Evolutionary conservation across 768 basidiomycete genomes (phyloP).

Genomic region (Hydnomerulius pinastri): DNA sequence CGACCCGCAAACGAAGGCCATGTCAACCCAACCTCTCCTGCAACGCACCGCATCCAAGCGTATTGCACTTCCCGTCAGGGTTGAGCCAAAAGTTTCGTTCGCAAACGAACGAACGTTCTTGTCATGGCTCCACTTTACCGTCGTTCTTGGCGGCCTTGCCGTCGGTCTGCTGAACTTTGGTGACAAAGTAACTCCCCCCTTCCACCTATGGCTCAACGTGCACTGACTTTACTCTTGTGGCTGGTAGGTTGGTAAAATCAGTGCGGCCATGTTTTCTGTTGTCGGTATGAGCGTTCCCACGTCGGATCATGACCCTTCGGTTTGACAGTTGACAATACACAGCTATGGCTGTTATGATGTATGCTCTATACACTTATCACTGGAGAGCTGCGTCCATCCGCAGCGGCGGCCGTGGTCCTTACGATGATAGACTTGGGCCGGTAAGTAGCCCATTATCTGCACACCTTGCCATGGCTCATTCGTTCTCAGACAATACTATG

Average conservation of each 20-base stretch:
- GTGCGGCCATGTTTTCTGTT: constrained; percentile 93
- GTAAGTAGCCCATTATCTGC: constrained; percentile 52
- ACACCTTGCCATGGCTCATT: constrained; percentile 12
- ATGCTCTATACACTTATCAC: constrained; percentile 94
- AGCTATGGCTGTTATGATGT: constrained; percentile 98
- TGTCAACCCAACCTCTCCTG: constrained; percentile 98
- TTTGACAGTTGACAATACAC: constrained; percentile 18
- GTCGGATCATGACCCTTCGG: not conserved
- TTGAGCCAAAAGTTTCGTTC: constrained; percentile 94
- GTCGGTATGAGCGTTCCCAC: constrained; percentile 62
- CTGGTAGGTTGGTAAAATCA: constrained; percentile 85
- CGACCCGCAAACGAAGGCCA: constrained; percentile 41
- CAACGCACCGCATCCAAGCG: constrained; percentile 93
- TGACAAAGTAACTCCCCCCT: constrained; percentile 69
- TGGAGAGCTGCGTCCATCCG: constrained; percentile 95
- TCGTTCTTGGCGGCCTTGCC: constrained; percentile 94
- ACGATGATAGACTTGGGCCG: constrained; percentile 94
- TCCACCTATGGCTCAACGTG: not conserved
- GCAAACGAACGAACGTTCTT: constrained; percentile 96
- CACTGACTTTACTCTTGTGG: not conserved
- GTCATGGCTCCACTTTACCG: constrained; percentile 98
- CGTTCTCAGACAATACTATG: constrained; percentile 73
- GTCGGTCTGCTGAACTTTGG: constrained; percentile 98
- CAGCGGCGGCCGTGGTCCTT: constrained; percentile 87
- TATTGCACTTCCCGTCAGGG: constrained; percentile 93